Base-by-base conservation (phyloP, 129 eudicot genomes). In the Pulicaria dysenterica region DNA sequence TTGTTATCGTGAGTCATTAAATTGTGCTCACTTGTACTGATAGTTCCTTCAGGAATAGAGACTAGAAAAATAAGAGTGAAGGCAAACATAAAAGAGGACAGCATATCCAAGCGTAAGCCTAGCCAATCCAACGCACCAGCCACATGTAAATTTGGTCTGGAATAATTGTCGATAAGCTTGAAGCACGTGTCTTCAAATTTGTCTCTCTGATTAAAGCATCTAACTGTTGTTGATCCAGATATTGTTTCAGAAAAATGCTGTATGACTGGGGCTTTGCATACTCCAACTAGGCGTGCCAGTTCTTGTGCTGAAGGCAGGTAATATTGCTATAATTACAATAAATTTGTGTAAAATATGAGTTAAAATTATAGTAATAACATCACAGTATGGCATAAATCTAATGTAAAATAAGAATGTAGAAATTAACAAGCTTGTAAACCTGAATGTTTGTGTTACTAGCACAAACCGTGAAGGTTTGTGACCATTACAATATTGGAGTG, bases 201-300 rank as follows among this genome's bases (percentile, higher is more conserved):
- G 6, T 64, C 6, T 75, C 83, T 82, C 67, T 89, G 98, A 80
- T 85, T 89, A 46, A 89, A 92, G 85, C 96, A 80, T 78, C 95
- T 85, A 17, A 92, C 89, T 37, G 96, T 89, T 39, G 86, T 85
- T 67, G 90, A 74, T 54, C 98, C 98, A 13, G 92, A 85, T 17
- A 92, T 83, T 19, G 98, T 92, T 77, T 92, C 98, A 12, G 98
- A 81, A 80, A 92, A 92, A 80, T 89, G 96, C 54, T 92, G 98
- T 79, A 92, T 89, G 5, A 92, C 85, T 17, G 98, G 98, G 57
- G 96, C 98, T 80, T 92, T 87, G 72, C 87, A 81, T 34, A 83
- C 88, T 48, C 98, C 98, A 51, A 77, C 82, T 57, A 92, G 65
- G 45, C 98, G 83, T 56, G 96, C 85, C 4, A 92, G 81, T 79